Evolutionary conservation across 495 filamentous ascomycete species (phyloP).

Genomic region (Daldinia loculata): DNA sequence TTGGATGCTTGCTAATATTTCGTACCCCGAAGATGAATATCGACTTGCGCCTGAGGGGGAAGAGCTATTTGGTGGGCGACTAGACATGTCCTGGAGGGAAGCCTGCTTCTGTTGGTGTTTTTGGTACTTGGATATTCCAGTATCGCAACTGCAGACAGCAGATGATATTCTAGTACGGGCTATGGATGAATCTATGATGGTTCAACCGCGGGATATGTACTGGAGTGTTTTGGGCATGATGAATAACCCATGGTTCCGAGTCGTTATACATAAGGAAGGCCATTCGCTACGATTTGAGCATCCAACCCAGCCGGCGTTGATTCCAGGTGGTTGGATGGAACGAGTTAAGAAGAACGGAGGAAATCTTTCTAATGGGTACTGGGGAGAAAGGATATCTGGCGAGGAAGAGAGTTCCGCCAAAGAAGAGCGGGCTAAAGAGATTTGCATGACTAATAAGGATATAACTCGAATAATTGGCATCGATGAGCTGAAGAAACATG

Average conservation of each 20-base stretch:
- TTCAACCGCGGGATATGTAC: constrained; percentile 94
- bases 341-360: constrained; percentile 88
- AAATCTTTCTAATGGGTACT: constrained; percentile 81
- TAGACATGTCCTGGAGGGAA: constrained; percentile 88
- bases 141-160: constrained; percentile 68
- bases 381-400: constrained; percentile 79
- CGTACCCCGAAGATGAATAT: constrained; percentile 90
- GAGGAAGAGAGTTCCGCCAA: constrained; percentile 55
- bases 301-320: constrained; percentile 82
- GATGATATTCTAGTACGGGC: constrained; percentile 83
- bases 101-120: constrained; percentile 93
- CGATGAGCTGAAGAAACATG: constrained; percentile 77
- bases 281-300: constrained; percentile 82
- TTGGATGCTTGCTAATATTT: constrained; percentile 83
- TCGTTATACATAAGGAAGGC: constrained; percentile 78
- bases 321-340: constrained; percentile 95
- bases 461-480: constrained; percentile 70
- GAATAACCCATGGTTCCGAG: constrained; percentile 96
- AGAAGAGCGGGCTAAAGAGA: constrained; percentile 64
- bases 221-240: constrained; percentile 98
- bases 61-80: constrained; percentile 74
- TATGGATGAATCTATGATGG: constrained; percentile 91
- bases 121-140: constrained; percentile 79
- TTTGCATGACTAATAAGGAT: constrained; percentile 82
- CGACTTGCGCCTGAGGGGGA: constrained; percentile 69